These are phyloP conservation scores for Xylaria sp. DNA, from an alignment of 2,329 filamentous ascomycete species.

Conservation along the genomic window DNA sequence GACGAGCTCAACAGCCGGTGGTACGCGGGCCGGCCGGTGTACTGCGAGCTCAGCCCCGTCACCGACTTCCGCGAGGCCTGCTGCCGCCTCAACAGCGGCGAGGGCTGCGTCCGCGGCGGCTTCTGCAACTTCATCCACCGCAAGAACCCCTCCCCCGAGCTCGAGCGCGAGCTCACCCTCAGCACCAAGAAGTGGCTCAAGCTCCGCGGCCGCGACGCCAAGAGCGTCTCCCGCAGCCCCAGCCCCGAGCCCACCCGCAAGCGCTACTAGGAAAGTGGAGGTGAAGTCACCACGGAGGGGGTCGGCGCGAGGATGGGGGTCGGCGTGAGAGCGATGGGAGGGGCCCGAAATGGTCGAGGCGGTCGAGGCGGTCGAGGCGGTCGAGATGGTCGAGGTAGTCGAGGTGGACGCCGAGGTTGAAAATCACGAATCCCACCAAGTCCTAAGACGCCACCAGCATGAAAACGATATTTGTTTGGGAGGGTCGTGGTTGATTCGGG, in stretches of 20 bases:
- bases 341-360: too few relatives aligned
- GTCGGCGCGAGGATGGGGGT: not conserved
- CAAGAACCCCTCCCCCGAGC: constrained; percentile 87
- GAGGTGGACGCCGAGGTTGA: too few relatives aligned
- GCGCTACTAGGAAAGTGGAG: constrained; percentile 55
- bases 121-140: constrained; percentile 99
- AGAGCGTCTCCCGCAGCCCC: constrained; percentile 80
- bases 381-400: too few relatives aligned
- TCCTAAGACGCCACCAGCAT: too few relatives aligned
- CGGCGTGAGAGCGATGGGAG: not conserved
- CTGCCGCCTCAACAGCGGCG: constrained; percentile 89
- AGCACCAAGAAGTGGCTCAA: constrained; percentile 97
- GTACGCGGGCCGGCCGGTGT: constrained; percentile 97
- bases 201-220: constrained; percentile 78
- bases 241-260: constrained; percentile 82
- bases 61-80: constrained; percentile 98
- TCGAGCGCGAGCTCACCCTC: constrained; percentile 85
- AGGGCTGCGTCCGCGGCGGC: constrained; percentile 92
- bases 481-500: too few relatives aligned
- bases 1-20: constrained; percentile 92
- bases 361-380: too few relatives aligned
- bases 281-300: not conserved
- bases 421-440: too few relatives aligned
- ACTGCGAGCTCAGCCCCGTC: constrained; percentile 95
- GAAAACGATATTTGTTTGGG: too few relatives aligned